Evolutionary conservation across 352 stramenopile species (phyloP).

Genomic region (Phytophthora rubi): DNA sequence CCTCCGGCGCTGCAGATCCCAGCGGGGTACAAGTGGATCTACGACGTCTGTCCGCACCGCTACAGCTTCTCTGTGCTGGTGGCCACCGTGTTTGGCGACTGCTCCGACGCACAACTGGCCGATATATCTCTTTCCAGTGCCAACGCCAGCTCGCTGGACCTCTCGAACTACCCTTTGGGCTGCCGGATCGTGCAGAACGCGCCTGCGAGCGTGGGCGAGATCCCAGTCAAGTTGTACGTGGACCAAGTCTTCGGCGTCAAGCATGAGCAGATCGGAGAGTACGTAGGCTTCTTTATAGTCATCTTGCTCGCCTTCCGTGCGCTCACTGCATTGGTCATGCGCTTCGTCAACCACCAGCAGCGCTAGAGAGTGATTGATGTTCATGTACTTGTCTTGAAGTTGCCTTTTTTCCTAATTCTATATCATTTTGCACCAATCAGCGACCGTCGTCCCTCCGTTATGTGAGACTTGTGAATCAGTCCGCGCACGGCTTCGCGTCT

Average conservation of each 20-base stretch:
- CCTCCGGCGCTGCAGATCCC: constrained; percentile 40
- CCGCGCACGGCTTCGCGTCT: background rate
- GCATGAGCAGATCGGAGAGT: constrained; percentile 36
- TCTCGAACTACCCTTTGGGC: constrained; percentile 25
- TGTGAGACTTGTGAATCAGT: background rate
- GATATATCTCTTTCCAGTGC: constrained; percentile 5
- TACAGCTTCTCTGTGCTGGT: constrained; percentile 38
- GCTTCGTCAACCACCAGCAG: constrained; percentile 34
- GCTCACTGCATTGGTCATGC: constrained; percentile 35
- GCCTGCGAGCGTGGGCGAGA: constrained; percentile 17
- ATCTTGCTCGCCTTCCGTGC: constrained; percentile 42
- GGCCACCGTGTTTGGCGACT: constrained; percentile 40
- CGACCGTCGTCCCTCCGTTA: background rate
- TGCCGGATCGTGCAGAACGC: constrained; percentile 34
- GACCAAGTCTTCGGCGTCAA: constrained; percentile 40
- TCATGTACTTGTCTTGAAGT: background rate
- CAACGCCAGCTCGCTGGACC: background rate
- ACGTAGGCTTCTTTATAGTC: constrained; percentile 29
- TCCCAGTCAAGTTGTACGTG: constrained; percentile 35
- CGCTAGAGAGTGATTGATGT: constrained; percentile 10
- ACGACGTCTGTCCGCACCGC: constrained; percentile 35
- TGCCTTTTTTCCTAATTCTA: background rate
- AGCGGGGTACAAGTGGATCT: constrained; percentile 44
- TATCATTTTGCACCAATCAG: background rate
- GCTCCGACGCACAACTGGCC: constrained; percentile 23